Base-by-base conservation (phyloP, 768 basidiomycete genomes). In the Psilocybe azurescens region DNA sequence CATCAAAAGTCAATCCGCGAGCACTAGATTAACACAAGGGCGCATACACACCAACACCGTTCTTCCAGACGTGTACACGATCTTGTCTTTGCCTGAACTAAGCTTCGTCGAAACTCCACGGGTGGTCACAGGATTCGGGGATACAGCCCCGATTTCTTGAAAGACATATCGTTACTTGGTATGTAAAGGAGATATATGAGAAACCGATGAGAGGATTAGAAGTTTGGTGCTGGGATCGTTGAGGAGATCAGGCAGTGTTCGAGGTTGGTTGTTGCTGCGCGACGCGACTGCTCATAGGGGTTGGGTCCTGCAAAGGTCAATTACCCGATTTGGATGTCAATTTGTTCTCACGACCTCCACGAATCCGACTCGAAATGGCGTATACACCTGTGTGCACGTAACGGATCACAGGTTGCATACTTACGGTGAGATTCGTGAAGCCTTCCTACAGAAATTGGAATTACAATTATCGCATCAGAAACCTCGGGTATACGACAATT, bases 41-140 rank as follows among this genome's bases (percentile, higher is more conserved):
- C 14, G 32, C 20, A 36, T 10, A 82, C 95, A 69, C 71, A 97
- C 95, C 69, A 97, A 87, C 53, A 97, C 88, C 9, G 86, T 86
- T 75, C 89, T 88, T 41, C 94, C 94, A 70, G 91, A 94, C 2
- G 90, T 83, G 67, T 98, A 97, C 14, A 93, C 83, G 63, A 97
- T 78, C 81, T 92, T 96, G 74, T 84, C 91, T 76, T 89, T 92
- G 38, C 64, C 64, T n/a, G 73, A 73, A 53, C 75, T 75, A 47
- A 77, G 71, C 63, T 75, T 77, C 18, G 75, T 75, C 11, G 74
- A 71, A n/a, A 63, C 65, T 28, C 75, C 76, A 3, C 76, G 70
- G 16, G 73, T 50, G 14, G 76, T 76, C 29, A 69, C 67, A 30
- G 92, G 92, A 69, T 89, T 90, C 62, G 88, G 83, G 90, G 84